These are phyloP conservation scores for Mucor sp. DNA, from an alignment of 371 early-diverging fungal species.

Conservation along the genomic window DNA sequence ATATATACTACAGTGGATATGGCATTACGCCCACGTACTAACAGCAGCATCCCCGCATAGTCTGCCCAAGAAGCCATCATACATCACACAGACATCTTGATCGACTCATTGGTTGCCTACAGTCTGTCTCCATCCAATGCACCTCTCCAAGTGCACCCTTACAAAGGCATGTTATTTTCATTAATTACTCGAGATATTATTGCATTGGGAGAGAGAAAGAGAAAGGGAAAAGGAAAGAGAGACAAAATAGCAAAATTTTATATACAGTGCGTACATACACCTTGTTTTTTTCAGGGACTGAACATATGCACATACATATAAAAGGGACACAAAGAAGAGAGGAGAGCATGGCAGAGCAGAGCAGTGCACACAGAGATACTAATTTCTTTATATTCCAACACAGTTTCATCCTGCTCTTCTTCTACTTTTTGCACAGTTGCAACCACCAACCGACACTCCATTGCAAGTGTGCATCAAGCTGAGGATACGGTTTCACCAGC, in stretches of 20 bases:
- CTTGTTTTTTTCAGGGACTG: background rate
- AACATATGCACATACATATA: background rate
- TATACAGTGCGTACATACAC: too few relatives aligned
- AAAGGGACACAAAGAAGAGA: background rate
- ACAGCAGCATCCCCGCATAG: background rate
- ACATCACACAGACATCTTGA: conserved; percentile 13
- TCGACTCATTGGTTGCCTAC: conserved; percentile 15
- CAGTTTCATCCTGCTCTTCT: background rate
- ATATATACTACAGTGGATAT: too few relatives aligned
- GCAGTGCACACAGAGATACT: background rate
- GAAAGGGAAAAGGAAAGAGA: background rate
- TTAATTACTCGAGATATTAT: background rate
- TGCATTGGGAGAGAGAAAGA: too few relatives aligned
- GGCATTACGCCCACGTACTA: too few relatives aligned
- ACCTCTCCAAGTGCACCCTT: conserved; percentile 12
- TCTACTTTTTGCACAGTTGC: background rate
- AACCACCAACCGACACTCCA: background rate
- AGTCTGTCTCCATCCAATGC: conserved; percentile 11
- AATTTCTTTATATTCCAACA: background rate
- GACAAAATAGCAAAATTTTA: background rate
- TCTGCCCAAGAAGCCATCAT: conserved; percentile 19
- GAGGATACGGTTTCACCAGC: background rate
- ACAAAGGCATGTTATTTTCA: conserved; percentile 18
- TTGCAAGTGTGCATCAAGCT: background rate
- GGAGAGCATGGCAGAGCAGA: background rate